Evolutionary conservation across 1,139 yeast genomes (phyloP), one percentile per base, ranked within the genome.

Genomic region (Debaryomyces nepalensis): DNA sequence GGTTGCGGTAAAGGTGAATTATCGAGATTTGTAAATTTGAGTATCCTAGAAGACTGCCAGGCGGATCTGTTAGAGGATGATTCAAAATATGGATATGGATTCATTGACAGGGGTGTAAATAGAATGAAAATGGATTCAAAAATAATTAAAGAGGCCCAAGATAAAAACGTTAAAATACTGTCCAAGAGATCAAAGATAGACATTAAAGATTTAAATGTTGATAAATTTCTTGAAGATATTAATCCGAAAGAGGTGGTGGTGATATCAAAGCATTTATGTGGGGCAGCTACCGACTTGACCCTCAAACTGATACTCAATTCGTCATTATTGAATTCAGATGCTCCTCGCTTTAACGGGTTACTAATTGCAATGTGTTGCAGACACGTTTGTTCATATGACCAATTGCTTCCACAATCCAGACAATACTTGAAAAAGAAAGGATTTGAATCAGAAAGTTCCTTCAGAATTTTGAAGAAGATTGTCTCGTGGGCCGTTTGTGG

Each of bases 301-400:
- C 63, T 90, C 29, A 74, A 82, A 51, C 86, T 90, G 67, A 58
- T 88, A 2, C 48, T 73, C 22, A 82, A 81, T 44, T 75, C 80
- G 19, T 30, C 50, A 1, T 38, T 67, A 21, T 29, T 58, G 11
- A 36, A 42, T 1, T 43, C 45, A 6, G 37, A 44, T 6, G 35
- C 34, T 4, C 39, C 39, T 1, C 46, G 44, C 20, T 62, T 81
- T 41, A 62, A 66, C 2, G 95, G 95, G 0, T 61, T 86, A 45
- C 65, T 86, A 33, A 87, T 90, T 33, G 97, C 97, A n/a, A 83
- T 90, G 87, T 90, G 97, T 57, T 90, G 97, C 61, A 74, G 97
- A 46, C 97, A 90, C 57, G 82, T 84, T n/a, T 90, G 97, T 56
- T 61, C 70, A 19, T 74, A 75, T 41, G 64, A 69, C 7, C 77